phyloP scores from a whole-genome alignment of 176 grass and related monocot species.

The Eremochloa ophiuroides region DNA sequence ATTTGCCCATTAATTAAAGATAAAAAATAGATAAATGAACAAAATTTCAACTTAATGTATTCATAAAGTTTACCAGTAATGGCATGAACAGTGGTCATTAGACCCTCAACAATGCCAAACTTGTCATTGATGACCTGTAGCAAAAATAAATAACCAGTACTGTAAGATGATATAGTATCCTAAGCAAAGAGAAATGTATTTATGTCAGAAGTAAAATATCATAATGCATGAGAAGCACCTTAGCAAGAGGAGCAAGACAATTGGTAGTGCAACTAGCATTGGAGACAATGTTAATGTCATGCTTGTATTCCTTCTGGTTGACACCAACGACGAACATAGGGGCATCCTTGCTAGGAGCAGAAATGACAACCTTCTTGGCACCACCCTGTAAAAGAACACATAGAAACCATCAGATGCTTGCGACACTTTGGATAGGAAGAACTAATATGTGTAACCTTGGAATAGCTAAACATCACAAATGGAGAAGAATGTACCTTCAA shows the following conservation, averaged over 20 bases:
- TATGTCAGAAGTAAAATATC: neutral
- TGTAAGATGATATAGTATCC: neutral
- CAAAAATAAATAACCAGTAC: neutral
- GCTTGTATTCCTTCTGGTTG: slow-evolving; percentile 70
- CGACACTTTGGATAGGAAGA: neutral
- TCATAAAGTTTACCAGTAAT: neutral
- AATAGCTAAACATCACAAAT: neutral
- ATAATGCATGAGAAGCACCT: slow-evolving; percentile 24
- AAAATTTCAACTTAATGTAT: neutral
- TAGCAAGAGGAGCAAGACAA: slow-evolving; percentile 78
- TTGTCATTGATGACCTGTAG: neutral
- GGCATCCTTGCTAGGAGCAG: slow-evolving; percentile 78
- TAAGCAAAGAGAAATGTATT: neutral
- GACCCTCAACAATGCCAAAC: neutral
- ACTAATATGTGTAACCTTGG: neutral
- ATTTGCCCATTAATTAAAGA: neutral
- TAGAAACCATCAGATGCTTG: neutral
- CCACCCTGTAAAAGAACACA: slow-evolving; percentile 44
- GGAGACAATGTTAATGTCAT: slow-evolving; percentile 65
- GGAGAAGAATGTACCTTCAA: neutral
- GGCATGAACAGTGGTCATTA: neutral
- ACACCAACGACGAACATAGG: slow-evolving; percentile 81
- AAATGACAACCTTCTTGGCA: slow-evolving; percentile 82
- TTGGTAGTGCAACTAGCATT: slow-evolving; percentile 89
- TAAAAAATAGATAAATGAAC: neutral